Base-by-base conservation (phyloP, 352 stramenopile genomes). In the Phytophthora multivora region DNA sequence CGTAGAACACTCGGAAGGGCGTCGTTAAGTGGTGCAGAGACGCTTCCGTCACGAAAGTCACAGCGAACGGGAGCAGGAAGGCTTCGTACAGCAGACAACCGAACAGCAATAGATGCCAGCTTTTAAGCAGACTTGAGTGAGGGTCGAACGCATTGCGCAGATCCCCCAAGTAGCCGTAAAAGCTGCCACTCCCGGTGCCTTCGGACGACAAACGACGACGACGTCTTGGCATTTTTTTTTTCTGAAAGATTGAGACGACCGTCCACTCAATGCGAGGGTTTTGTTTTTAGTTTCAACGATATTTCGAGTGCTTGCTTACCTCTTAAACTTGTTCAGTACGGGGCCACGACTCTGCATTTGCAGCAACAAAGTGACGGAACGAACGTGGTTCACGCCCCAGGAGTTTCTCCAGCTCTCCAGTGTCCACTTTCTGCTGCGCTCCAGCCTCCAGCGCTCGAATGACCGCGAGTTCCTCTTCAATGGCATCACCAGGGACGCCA, bases 401-500 rank as follows among this genome's bases (percentile, higher is more conserved):
- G 0, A 90, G 38, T 19, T 65, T 66, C 9, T 85, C 59, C 16
- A 88, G 39, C 6, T 69, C 63, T 13, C 31, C 23, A 7, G 47
- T 76, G 23, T 66, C 43, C 28, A 88, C 73, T 26, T 67, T 31
- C 11, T 63, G 45, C 35, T 90, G 75, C 2, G 58, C 67, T 2
- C 73, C 79, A 21, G 47, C 42, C 51, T 92, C 83, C 36, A 84
- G 65, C 19, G 76, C 78, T 9, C 70, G 67, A 31, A 76, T 62
- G 10, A 76, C 59, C 2, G 75, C 74, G 23, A 93, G 70, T 54
- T 89, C 73, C 43, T 73, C 74, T n/a, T 77, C 54, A 16, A 91
- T 80, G 2, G 54, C 78, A 25, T 93, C 84, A 0, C 82, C 76
- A 26, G 75, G 61, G n/a, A 87, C 73, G 16, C 84, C 84, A 45